These are phyloP conservation scores for Sechiopsis laciniata DNA, from an alignment of 306 rosid genomes.

Conservation along the genomic window DNA sequence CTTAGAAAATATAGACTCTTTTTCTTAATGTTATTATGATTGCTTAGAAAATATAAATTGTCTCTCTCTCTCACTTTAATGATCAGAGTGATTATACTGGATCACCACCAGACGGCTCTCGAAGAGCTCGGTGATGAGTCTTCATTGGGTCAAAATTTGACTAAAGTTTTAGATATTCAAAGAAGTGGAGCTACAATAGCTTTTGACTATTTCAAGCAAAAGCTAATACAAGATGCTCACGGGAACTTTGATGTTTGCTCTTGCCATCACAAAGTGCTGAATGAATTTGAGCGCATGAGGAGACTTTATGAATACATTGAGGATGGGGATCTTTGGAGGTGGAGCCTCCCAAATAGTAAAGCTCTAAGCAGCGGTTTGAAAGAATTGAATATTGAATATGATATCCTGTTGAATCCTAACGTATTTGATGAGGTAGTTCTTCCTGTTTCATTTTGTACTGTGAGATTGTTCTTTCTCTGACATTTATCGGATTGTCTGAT, in stretches of 20 bases:
- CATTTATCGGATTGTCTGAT: neutral
- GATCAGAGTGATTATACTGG: slow-evolving; percentile 58
- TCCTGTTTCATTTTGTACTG: neutral
- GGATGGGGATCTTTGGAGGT: slow-evolving; percentile 91
- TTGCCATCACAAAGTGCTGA: slow-evolving; percentile 25
- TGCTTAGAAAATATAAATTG: neutral
- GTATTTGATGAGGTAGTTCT: slow-evolving; percentile 59
- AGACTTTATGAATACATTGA: slow-evolving; percentile 60
- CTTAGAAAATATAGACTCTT: neutral
- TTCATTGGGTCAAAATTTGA: slow-evolving; percentile 37
- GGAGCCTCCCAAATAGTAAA: slow-evolving; percentile 70
- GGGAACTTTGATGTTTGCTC: slow-evolving; percentile 18
- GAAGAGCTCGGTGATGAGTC: slow-evolving; percentile 32
- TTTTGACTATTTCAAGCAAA: slow-evolving; percentile 67
- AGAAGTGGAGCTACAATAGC: slow-evolving; percentile 94
- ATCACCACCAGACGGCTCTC: slow-evolving; percentile 85
- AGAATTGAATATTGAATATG: slow-evolving; percentile 55
- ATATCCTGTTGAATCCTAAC: slow-evolving; percentile 45
- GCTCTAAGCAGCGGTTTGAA: slow-evolving; percentile 76
- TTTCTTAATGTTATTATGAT: neutral
- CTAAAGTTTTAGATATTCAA: slow-evolving; percentile 51
- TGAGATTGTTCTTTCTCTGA: slow-evolving; percentile 5
- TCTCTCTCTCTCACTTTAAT: neutral
- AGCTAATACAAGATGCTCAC: slow-evolving; percentile 25
- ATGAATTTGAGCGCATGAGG: slow-evolving; percentile 44